These are phyloP conservation scores for Quercus dentata DNA, from an alignment of 306 rosid genomes.

Conservation along the genomic window DNA sequence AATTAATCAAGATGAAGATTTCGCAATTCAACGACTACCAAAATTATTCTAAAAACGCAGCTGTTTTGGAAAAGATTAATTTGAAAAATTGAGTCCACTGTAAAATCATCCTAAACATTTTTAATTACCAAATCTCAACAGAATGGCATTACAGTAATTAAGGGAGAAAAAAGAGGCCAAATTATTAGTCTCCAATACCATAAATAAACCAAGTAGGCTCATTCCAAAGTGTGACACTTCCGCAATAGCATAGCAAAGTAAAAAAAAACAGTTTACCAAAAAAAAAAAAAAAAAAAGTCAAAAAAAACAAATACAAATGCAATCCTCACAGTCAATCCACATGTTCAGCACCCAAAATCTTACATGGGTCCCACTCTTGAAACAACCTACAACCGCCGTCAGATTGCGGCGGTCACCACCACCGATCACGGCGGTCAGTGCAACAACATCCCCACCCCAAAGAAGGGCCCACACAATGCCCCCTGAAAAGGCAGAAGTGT, in stretches of 20 bases:
- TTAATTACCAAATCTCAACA: neutral
- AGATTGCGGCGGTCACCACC: neutral
- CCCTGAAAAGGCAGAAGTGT: constrained; percentile 44
- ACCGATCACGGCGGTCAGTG: constrained; percentile 7
- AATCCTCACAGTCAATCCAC: constrained; percentile 8
- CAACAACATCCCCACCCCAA: neutral
- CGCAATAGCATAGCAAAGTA: neutral
- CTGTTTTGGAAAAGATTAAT: no score
- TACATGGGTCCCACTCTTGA: constrained; percentile 10
- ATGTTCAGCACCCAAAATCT: neutral
- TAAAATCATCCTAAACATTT: no score
- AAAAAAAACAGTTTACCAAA: no score
- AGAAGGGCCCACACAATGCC: constrained; percentile 41
- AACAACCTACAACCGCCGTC: neutral
- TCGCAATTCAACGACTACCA: no score
- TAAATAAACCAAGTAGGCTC: constrained; percentile 7
- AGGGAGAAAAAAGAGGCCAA: neutral
- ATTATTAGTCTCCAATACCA: neutral
- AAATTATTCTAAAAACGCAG: no score
- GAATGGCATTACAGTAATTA: neutral
- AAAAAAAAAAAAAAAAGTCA: no score
- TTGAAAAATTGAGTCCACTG: no score
- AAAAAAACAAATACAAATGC: constrained; percentile 3
- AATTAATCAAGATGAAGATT: no score
- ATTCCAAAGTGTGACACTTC: neutral